These are phyloP conservation scores for Globisporangium paroecandrum DNA, from an alignment of 352 stramenopile genomes.

Conservation along the genomic window DNA sequence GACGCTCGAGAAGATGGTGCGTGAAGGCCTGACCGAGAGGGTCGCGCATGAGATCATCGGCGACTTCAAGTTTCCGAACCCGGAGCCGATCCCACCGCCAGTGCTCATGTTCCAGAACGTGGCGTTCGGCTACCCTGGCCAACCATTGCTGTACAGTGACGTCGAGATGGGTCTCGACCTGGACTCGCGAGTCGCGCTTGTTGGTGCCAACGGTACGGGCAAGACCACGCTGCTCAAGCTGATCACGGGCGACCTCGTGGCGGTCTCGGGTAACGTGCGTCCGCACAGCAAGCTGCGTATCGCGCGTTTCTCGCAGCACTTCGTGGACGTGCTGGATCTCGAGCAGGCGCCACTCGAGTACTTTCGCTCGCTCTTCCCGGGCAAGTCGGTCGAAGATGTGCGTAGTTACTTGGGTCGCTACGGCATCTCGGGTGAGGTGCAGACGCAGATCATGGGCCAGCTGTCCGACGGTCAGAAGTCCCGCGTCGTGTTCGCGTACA, in stretches of 20 bases:
- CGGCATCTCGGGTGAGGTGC: constrained; percentile 94
- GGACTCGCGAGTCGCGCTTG: constrained; percentile 95
- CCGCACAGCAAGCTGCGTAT: constrained; percentile 96
- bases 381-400: constrained; percentile 93
- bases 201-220: constrained; percentile 95
- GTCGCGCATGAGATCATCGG: constrained; percentile 82
- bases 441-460: constrained; percentile 96
- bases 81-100: constrained; percentile 91
- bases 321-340: constrained; percentile 97
- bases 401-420: constrained; percentile 96
- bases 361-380: constrained; percentile 92
- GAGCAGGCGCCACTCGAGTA: constrained; percentile 95
- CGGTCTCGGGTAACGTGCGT: constrained; percentile 92
- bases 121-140: constrained; percentile 93
- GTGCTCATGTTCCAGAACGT: constrained; percentile 98
- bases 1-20: constrained; percentile 98
- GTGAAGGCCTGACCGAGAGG: constrained; percentile 93
- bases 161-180: constrained; percentile 97
- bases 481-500: constrained; percentile 97
- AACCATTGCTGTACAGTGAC: constrained; percentile 88
- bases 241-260: constrained; percentile 94
- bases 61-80: constrained; percentile 97
- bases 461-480: constrained; percentile 96
- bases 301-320: constrained; percentile 97
- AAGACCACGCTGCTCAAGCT: constrained; percentile 99